These are phyloP conservation scores for Zopfia rhizophila DNA, from an alignment of 2,329 filamentous ascomycete genomes.

Conservation along the genomic window DNA sequence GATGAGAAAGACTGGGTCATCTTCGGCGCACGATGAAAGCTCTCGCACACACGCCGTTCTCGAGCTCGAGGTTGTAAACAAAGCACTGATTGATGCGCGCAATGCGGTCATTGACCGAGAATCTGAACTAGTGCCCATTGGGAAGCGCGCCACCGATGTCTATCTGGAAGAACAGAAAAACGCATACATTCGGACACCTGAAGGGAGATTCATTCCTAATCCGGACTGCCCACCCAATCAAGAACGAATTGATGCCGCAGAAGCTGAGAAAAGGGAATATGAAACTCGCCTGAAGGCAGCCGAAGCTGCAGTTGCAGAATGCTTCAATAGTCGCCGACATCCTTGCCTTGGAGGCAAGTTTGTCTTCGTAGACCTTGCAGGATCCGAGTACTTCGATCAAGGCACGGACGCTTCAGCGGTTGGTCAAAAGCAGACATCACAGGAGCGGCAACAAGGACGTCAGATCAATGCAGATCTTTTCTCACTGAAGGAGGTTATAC, in stretches of 20 bases:
- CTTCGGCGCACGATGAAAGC: constrained; percentile 57
- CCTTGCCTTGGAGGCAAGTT: constrained; percentile 54
- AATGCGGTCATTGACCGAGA: constrained; percentile 54
- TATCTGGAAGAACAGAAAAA: constrained; percentile 53
- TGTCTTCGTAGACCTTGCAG: constrained; percentile 60
- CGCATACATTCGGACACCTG: constrained; percentile 35
- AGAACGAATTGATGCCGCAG: constrained; percentile 52
- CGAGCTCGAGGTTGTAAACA: constrained; percentile 56
- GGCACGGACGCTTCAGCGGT: constrained; percentile 26
- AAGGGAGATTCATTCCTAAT: constrained; percentile 48
- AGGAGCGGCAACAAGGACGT: constrained; percentile 54
- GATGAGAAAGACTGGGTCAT: constrained; percentile 49
- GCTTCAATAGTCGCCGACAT: constrained; percentile 33
- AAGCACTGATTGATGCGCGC: constrained; percentile 48
- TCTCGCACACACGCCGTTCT: constrained; percentile 58
- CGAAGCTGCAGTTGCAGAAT: constrained; percentile 40
- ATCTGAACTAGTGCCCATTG: constrained; percentile 58
- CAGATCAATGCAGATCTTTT: constrained; percentile 60
- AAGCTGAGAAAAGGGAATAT: constrained; percentile 51
- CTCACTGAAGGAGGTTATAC: constrained; percentile 59
- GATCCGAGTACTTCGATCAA: constrained; percentile 55
- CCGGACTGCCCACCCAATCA: constrained; percentile 52
- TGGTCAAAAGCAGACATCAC: constrained; percentile 42
- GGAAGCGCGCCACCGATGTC: constrained; percentile 55
- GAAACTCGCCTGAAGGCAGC: constrained; percentile 48